These are phyloP conservation scores for Gnetum montanum DNA, from an alignment of 75 land plant species.

Conservation along the genomic window DNA sequence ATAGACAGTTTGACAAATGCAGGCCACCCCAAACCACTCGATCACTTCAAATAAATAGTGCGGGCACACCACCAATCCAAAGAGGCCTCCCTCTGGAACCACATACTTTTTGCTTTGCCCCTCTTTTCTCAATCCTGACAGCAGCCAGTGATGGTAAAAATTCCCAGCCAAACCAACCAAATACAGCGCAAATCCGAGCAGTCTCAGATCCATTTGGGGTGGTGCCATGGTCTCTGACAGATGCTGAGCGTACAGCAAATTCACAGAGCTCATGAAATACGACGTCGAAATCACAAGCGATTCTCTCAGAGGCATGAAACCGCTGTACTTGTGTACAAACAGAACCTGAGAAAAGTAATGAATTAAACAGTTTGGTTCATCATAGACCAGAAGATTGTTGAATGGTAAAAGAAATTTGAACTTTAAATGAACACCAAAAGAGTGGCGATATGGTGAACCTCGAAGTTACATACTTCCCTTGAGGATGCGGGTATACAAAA, in stretches of 20 bases:
- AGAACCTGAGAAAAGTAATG: constrained; percentile 27
- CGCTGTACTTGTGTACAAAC: constrained; percentile 56
- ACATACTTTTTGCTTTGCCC: constrained; percentile 37
- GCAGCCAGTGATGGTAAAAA: constrained; percentile 67
- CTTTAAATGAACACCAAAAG: background rate
- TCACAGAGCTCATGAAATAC: constrained; percentile 21
- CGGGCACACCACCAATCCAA: constrained; percentile 47
- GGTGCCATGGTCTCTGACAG: constrained; percentile 17
- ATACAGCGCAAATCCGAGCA: constrained; percentile 32
- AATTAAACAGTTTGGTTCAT: background rate
- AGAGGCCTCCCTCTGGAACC: constrained; percentile 66
- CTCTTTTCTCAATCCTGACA: constrained; percentile 38
- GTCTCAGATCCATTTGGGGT: constrained; percentile 37
- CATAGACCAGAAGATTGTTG: background rate
- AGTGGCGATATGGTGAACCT: too few species aligned
- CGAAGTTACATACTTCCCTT: background rate
- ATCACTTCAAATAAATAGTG: constrained; percentile 64
- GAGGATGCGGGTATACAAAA: background rate
- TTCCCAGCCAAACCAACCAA: constrained; percentile 54
- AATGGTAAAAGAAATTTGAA: background rate
- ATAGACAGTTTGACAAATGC: constrained; percentile 47
- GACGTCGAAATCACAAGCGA: constrained; percentile 11
- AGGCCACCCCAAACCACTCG: constrained; percentile 30
- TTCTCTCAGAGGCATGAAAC: constrained; percentile 23
- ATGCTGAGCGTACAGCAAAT: constrained; percentile 29